These are phyloP conservation scores for Hamigera avellanea DNA, from an alignment of 495 filamentous ascomycete species.

Conservation along the genomic window DNA sequence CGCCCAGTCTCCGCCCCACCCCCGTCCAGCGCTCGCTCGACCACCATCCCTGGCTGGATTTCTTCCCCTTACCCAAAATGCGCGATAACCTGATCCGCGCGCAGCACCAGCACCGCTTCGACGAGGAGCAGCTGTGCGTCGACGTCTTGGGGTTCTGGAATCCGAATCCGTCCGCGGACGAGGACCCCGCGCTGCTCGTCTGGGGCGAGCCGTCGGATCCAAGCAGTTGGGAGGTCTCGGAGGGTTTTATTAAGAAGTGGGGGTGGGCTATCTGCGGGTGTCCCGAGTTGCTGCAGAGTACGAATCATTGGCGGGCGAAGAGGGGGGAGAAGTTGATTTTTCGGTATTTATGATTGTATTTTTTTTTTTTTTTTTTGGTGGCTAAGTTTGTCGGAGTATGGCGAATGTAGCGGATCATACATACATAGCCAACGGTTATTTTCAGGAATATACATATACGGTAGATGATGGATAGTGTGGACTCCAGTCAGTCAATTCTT, in stretches of 20 bases:
- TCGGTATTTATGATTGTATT: conserved; percentile 21
- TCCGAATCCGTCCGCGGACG: conserved; percentile 14
- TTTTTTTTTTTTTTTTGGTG: conserved; percentile 1
- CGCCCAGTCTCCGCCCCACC: conserved; percentile 36
- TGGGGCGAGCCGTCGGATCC: conserved; percentile 40
- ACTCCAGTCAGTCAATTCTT: no score
- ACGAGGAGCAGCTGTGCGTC: conserved; percentile 32
- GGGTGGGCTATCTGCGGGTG: conserved; percentile 40
- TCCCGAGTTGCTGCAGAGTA: conserved; percentile 31
- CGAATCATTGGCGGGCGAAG: conserved; percentile 36
- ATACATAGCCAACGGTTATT: background rate
- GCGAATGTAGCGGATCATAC: no score
- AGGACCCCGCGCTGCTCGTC: conserved; percentile 30
- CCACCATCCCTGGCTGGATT: conserved; percentile 44
- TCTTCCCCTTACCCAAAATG: conserved; percentile 37
- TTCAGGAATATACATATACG: no score
- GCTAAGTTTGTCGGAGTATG: no score
- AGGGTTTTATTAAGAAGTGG: conserved; percentile 39
- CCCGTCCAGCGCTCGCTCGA: conserved; percentile 23
- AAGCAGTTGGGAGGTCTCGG: conserved; percentile 38
- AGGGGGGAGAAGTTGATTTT: conserved; percentile 38
- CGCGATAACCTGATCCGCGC: conserved; percentile 38
- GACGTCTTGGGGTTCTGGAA: conserved; percentile 38
- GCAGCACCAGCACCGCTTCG: conserved; percentile 24
- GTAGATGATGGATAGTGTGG: no score